A percentile compares a stretch with the other conserved stretches of the same genome.
Evolutionary conservation across 345 rosid species (phyloP).

Genomic region (Populus pruinosa): DNA sequence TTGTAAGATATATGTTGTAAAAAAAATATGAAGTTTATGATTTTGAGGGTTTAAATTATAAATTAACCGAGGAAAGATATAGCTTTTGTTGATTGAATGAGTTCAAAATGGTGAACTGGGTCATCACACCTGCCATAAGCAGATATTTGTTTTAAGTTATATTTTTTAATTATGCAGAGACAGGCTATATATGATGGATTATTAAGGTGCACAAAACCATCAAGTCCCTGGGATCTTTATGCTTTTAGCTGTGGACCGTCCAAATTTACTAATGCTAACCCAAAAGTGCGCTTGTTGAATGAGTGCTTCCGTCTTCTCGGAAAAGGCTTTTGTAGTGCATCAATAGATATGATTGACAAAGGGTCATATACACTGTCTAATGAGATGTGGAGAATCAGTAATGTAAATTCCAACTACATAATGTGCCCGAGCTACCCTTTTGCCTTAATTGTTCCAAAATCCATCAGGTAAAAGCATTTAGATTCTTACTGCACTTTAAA

Average conservation of each 20-base stretch:
- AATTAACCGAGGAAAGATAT: background rate
- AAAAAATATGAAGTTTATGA: background rate
- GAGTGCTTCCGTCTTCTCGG: constrained; percentile 95
- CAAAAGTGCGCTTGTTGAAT: constrained; percentile 79
- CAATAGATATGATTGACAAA: constrained; percentile 64
- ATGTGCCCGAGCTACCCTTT: constrained; percentile 86
- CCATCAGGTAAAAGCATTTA: constrained; percentile 52
- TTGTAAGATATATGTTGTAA: background rate
- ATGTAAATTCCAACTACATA: constrained; percentile 57
- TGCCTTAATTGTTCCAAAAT: constrained; percentile 84
- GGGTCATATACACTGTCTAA: constrained; percentile 65
- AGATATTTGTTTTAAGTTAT: background rate
- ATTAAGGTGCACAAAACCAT: constrained; percentile 55
- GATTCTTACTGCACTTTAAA: constrained; percentile 8
- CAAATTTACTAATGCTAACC: constrained; percentile 58
- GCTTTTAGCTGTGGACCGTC: constrained; percentile 78
- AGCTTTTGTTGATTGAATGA: background rate
- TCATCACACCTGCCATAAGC: background rate
- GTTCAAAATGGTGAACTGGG: background rate
- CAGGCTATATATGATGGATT: constrained; percentile 64
- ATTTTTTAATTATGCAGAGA: constrained; percentile 46
- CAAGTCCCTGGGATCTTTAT: constrained; percentile 77
- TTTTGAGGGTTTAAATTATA: background rate
- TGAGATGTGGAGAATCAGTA: constrained; percentile 86
- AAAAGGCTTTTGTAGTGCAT: constrained; percentile 49